Base-by-base conservation (phyloP, 441 rosid species). In the Mallotus japonicus region DNA sequence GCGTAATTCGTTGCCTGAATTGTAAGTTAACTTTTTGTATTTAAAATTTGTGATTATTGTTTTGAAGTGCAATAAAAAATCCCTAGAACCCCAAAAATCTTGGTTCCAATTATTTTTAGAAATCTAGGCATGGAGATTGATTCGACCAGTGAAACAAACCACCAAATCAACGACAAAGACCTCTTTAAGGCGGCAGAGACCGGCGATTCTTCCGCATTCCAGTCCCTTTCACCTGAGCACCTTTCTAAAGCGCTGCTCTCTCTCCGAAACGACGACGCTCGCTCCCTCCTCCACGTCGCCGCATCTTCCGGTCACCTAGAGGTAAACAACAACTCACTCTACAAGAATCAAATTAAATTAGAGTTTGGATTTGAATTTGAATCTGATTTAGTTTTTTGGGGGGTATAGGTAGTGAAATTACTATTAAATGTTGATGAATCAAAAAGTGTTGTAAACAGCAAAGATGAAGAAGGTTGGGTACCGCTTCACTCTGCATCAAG, bases 381-480 rank as follows among this genome's bases (percentile, higher is more conserved):
- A n/a, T n/a, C n/a, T n/a, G n/a, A n/a, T n/a, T n/a, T n/a, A n/a
- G n/a, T n/a, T n/a, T 40, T 24, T 13, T 44, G 78, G 77, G 58
- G 44, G 58, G 44, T 60, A 77, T 79, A 95, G 97, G 85, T 87
- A 59, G 88, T 88, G 37, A 85, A 84, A 78, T 40, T 87, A 76
- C 74, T 92, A 14, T 76, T 84, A 16, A 84, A 72, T 69, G 81
- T 66, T 61, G 97, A 89, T 75, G 85, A 76, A 19, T 80, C 86
- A 7, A 70, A 65, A 28, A 78, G 65, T 59, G 81, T 87, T 17
- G 79, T 89, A 44, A 88, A 90, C 75, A 67, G 85, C 47, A 81
- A 71, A 58, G 97, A 95, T 80, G 99, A 95, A 69, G 97, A 95
- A 88, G 97, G 99, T 0, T 95, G 97, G 99, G 90, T 89, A 4